Evolutionary conservation across 2,329 filamentous ascomycete species (phyloP), one percentile per base, ranked within the genome.

Genomic region (Colletotrichum simmondsii): DNA sequence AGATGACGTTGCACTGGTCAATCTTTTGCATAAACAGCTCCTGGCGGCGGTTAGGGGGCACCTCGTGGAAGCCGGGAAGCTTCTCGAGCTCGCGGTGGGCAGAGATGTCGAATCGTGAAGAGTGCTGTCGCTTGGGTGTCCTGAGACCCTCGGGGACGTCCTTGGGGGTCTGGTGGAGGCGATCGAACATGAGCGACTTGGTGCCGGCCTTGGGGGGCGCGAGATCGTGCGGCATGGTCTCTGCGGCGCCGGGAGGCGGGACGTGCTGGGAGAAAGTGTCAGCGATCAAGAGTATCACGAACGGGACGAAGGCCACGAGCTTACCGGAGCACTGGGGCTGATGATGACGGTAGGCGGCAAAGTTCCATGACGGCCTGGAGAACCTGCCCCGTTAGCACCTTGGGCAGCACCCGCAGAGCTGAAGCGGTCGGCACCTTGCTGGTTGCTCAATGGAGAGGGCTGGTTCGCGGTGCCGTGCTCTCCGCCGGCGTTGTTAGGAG

Each of bases 11-110:
- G 87, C 97, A 99, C 83, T 99, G 97, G 79, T 98, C 97, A 78
- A 99, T 97, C 88, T 99, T 99, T 81, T 98, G 95, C 95, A 99
- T 98, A 85, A 99, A 99, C 22, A 99, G 90, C 78, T 98, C 96
- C 84, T 98, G 95, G 74, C 97, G 92, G 75, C 96, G 92, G 81
- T 97, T 97, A 19, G 97, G 97, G 12, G 96, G 94, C 30, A 98
- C 97, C 84, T 99, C 97, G 80, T 99, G 97, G 84, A 99, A 99
- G 46, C 97, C 97, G 1, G 97, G 96, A 28, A 99, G 88, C 85
- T 99, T 99, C 83, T 99, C 97, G 63, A 99, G 88, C 83, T 99
- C 97, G 79, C 97, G 92, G 82, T 98, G 95, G 75, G 97, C 95
- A 4, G 97, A 99, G 76, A 99, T 97, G 82, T 99, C 96, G 82